Evolutionary conservation across 2,329 filamentous ascomycete species (phyloP).

Genomic region (Aspergillus novoparasiticus): DNA sequence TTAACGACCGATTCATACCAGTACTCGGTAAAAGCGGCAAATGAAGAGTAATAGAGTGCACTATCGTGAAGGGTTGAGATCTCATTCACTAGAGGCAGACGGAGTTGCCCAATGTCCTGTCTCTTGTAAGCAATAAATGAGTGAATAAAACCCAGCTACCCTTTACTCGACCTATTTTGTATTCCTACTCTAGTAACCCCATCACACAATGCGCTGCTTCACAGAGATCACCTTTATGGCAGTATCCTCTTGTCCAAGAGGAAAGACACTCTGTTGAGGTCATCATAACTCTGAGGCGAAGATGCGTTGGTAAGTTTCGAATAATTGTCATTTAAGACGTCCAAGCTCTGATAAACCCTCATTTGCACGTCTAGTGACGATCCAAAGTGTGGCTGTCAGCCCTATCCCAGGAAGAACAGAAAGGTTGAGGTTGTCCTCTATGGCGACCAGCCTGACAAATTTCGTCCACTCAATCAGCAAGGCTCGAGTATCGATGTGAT

Average conservation of each 20-base stretch:
- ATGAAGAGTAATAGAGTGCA: background rate
- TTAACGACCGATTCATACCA: background rate
- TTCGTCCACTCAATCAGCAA: conserved; percentile 19
- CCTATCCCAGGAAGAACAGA: conserved; percentile 11
- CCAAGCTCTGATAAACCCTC: background rate
- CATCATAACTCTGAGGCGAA: background rate
- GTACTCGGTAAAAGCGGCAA: background rate
- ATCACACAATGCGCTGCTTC: background rate
- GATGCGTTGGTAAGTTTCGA: conserved; percentile 14
- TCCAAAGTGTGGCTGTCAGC: conserved; percentile 26
- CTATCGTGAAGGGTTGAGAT: background rate
- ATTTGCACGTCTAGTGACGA: conserved; percentile 20
- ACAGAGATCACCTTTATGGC: background rate
- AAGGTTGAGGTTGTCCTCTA: conserved; percentile 22
- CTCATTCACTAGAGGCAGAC: background rate
- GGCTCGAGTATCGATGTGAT: conserved; percentile 26
- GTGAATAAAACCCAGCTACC: conserved; percentile 7
- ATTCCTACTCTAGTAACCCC: background rate
- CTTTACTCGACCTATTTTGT: background rate
- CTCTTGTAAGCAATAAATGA: background rate
- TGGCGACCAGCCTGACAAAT: conserved; percentile 17
- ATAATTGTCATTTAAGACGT: background rate
- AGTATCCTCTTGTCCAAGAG: background rate
- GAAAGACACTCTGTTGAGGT: background rate
- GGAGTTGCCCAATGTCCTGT: background rate